A percentile compares a stretch with the other conserved stretches of the same genome.
Conservation (phyloP, 1,139 yeast species). For the Geotrichum phurueaensis region DNA sequence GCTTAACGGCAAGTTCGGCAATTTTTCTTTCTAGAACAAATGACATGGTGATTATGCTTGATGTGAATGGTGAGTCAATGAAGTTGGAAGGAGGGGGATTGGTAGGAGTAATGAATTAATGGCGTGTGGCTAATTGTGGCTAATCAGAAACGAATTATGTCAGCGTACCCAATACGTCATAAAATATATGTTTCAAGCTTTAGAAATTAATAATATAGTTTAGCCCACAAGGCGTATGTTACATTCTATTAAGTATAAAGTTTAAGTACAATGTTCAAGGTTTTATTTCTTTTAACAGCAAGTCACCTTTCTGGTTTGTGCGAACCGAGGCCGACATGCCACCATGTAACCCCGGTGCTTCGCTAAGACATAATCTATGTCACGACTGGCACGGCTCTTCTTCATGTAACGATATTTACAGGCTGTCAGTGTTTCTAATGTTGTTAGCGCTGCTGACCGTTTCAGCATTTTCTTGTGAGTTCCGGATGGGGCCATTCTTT, state of each 20-base stretch:
- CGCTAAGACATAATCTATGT: background rate
- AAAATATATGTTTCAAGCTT: background rate
- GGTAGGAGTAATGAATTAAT: background rate
- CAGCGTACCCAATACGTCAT: background rate
- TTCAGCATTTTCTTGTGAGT: too few relatives aligned
- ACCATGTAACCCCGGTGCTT: background rate
- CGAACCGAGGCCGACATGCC: background rate
- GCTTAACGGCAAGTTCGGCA: slow-evolving; percentile 83
- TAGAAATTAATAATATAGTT: too few relatives aligned
- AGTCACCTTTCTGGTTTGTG: background rate
- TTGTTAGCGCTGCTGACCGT: background rate
- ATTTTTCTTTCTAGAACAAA: slow-evolving; percentile 50
- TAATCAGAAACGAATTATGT: background rate
- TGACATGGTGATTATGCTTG: slow-evolving; percentile 5
- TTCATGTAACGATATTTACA: background rate
- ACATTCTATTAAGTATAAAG: background rate
- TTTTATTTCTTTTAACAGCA: background rate
- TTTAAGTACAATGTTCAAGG: background rate
- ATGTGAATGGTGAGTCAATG: background rate
- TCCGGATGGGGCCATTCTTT: too few relatives aligned
- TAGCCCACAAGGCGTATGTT: too few relatives aligned
- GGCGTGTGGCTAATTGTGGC: background rate
- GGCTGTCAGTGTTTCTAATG: background rate
- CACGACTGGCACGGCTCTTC: background rate
- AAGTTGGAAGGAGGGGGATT: background rate